Evolutionary conservation across 768 basidiomycete genomes (phyloP).

Genomic region (Suillus paluster): DNA sequence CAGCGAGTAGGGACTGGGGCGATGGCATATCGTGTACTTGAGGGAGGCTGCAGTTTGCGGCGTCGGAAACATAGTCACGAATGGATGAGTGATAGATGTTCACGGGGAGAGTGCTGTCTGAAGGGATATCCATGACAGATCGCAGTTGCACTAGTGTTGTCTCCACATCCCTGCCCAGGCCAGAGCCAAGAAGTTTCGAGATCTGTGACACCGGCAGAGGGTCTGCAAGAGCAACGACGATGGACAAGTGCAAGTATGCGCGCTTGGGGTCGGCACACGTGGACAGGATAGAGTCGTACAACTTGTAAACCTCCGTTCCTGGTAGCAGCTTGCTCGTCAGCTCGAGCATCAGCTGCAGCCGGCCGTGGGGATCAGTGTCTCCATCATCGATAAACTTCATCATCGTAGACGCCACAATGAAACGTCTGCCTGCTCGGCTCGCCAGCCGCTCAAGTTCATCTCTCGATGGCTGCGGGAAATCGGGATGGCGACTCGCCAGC

Average conservation of each 20-base stretch:
- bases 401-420: no score
- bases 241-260: not conserved
- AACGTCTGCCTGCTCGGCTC: no score
- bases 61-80: not conserved
- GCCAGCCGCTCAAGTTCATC: no score
- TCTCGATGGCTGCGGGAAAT: no score
- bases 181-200: not conserved
- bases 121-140: not conserved
- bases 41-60: not conserved
- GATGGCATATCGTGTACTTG: not conserved
- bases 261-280: not conserved
- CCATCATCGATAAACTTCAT: not conserved
- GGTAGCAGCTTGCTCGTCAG: no score
- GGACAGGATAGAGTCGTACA: not conserved
- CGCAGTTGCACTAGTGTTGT: no score
- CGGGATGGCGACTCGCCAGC: no score
- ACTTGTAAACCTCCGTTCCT: not conserved
- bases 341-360: not conserved
- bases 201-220: not conserved
- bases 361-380: not conserved
- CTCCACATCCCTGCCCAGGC: not conserved
- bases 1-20: not conserved
- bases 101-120: not conserved
- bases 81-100: not conserved
- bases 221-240: not conserved